phyloP scores from a whole-genome alignment of 2,329 filamentous ascomycete species.

The Monosporascus sp. region DNA sequence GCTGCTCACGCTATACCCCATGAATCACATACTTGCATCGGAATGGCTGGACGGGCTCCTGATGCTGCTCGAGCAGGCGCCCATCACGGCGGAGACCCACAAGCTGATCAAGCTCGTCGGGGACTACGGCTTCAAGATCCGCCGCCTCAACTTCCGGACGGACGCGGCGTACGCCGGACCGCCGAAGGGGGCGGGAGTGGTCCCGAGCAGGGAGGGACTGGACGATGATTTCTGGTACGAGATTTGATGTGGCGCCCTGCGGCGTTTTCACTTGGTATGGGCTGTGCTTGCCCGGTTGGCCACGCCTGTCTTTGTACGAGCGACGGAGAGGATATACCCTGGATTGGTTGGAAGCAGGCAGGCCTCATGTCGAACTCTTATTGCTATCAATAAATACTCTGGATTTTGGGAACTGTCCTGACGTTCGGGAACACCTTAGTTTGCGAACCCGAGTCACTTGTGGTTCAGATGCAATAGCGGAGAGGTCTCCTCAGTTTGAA shows the following conservation, averaged over 20 bases:
- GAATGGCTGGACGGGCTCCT: constrained; percentile 96
- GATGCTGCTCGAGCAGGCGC: constrained; percentile 91
- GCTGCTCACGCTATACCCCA: constrained; percentile 77
- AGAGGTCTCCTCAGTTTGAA: no score
- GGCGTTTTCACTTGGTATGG: constrained; percentile 7
- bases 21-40: constrained; percentile 75
- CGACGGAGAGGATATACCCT: constrained; percentile 13
- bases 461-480: no score
- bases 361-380: not conserved
- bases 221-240: constrained; percentile 95
- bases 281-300: no score
- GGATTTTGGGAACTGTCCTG: no score
- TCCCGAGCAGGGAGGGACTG: constrained; percentile 78
- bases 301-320: no score
- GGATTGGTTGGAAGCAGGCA: constrained; percentile 8
- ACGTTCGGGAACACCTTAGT: no score
- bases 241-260: constrained; percentile 37
- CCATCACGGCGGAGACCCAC: constrained; percentile 94
- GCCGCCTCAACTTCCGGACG: constrained; percentile 83
- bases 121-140: constrained; percentile 88
- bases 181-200: constrained; percentile 62
- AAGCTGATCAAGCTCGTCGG: constrained; percentile 81
- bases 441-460: no score
- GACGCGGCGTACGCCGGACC: constrained; percentile 68
- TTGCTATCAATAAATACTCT: no score